phyloP scores from a whole-genome alignment of 345 rosid genomes.

The Syzygium jambos region DNA sequence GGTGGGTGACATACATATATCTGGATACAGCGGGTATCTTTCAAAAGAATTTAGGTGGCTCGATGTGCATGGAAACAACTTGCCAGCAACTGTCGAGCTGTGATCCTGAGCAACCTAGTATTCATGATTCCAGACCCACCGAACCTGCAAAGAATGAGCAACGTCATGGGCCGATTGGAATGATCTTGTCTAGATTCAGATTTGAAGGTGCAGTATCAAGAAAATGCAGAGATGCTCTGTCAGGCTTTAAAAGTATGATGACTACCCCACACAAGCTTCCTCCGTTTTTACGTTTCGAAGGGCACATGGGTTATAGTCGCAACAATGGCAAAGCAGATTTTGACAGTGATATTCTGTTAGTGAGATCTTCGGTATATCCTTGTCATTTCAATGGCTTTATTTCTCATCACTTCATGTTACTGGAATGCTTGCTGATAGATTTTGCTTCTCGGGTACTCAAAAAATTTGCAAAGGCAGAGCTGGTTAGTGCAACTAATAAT shows the following conservation, averaged over 20 bases:
- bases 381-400: not conserved
- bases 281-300: not conserved
- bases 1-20: slow-evolving; percentile 3
- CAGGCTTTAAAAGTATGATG: not conserved
- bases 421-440: not conserved
- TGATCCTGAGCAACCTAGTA: not conserved
- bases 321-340: too few species aligned
- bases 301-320: not conserved
- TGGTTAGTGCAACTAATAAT: not conserved
- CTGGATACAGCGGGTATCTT: slow-evolving; percentile 4
- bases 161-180: too few species aligned
- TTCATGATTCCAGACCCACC: too few species aligned
- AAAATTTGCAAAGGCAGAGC: not conserved
- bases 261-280: not conserved
- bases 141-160: too few species aligned
- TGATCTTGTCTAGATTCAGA: too few species aligned
- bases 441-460: not conserved
- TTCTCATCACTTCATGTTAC: not conserved
- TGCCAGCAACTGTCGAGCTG: not conserved
- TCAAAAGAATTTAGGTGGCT: slow-evolving; percentile 1
- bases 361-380: not conserved
- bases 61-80: not conserved
- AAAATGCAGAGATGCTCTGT: too few species aligned
- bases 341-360: not conserved
- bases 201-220: too few species aligned